Evolutionary conservation across 331 rosid genomes (phyloP), one percentile per base, ranked within the genome.

Genomic region (Malus hybrid): DNA sequence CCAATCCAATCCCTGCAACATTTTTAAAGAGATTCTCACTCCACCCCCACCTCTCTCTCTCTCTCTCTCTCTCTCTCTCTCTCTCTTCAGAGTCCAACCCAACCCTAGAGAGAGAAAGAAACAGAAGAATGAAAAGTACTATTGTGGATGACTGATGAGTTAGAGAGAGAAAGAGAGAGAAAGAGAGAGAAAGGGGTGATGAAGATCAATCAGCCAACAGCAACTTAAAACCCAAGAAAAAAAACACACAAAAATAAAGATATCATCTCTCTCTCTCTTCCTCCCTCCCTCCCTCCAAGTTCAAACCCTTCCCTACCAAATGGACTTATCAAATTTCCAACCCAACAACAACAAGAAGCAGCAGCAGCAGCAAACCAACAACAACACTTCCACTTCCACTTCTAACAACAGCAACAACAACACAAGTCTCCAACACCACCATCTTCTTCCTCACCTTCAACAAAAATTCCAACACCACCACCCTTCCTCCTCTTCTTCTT

Each of bases 241-340:
- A 15, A 2, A 6, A 68, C 12, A 18, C 10, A 7, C 14, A 68
- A 58, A 63, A 11, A 4, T 6, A 28, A 22, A 63, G 66, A 36
- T 66, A 6, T 10, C 48, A 50, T 6, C 39, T 33, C 39, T 6
- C 39, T 34, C 42, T 8, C 44, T 36, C 42, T 33, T 6, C 10
- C 42, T 36, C 11, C 11, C 44, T 36, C 11, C 44, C 44, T 16
- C 7, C 73, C 50, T 36, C 66, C 66, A 34, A 56, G 33, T 56
- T 58, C 76, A 71, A 42, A 62, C 71, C 79, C 85, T 78, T 81
- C 88, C 89, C 84, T 88, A 84, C 88, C 91, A 74, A 78, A 93
- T 90, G 98, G 94, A 93, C 87, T 61, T 87, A 24, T 81, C 96
- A 83, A 92, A 90, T 84, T 80, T 88, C 78, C 97, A 88, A 83